Conservation (phyloP, 805 yeast genomes). For the Schwanniomyces sp. region DNA sequence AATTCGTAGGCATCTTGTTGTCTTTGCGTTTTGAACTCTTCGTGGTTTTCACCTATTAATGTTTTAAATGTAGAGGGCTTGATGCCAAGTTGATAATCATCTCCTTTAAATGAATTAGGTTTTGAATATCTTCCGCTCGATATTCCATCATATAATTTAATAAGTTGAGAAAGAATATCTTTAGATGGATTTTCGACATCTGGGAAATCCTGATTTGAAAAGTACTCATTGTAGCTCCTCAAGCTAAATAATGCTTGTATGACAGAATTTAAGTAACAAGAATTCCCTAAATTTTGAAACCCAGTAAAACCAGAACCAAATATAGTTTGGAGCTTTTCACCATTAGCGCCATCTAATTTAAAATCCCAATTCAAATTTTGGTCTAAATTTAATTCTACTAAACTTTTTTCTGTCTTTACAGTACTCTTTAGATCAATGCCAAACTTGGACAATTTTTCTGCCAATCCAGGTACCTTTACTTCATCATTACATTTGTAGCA, state of each 20-base stretch:
- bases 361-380: conserved; percentile 95
- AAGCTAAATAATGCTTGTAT: conserved; percentile 66
- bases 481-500: conserved; percentile 92
- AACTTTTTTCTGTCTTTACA: conserved; percentile 79
- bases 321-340: conserved; percentile 61
- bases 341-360: conserved; percentile 69
- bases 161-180: conserved; percentile 71
- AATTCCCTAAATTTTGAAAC: conserved; percentile 84
- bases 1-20: conserved; percentile 98
- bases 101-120: conserved; percentile 46
- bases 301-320: conserved; percentile 84
- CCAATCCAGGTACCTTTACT: conserved; percentile 65
- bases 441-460: conserved; percentile 49
- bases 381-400: conserved; percentile 87
- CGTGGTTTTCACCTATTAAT: conserved; percentile 73
- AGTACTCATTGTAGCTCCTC: conserved; percentile 34
- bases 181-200: conserved; percentile 51
- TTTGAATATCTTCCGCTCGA: conserved; percentile 69
- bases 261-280: conserved; percentile 85
- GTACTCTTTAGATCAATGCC: conserved; percentile 61
- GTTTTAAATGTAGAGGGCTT: conserved; percentile 75
- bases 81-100: conserved; percentile 70
- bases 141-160: conserved; percentile 79
- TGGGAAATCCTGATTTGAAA: conserved; percentile 34
- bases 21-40: conserved; percentile 79